Percentiles rank a stretch among this genome's conserved stretches.
Conservation (phyloP, 306 rosid species). For the Hylodesmum podocarpum region DNA sequence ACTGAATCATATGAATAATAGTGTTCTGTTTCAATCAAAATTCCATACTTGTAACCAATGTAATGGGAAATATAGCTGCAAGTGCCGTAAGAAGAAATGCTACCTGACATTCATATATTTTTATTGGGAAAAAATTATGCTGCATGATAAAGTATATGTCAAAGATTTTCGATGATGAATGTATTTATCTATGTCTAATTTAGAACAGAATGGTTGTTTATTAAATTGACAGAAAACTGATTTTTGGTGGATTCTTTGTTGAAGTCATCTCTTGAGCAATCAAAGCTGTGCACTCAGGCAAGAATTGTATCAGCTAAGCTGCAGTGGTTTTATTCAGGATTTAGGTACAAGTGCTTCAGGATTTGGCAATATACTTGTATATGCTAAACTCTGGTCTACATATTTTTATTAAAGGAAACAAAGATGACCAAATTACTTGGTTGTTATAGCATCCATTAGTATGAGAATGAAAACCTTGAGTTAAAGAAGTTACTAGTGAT, state of each 20-base stretch:
- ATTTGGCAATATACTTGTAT: too few species aligned
- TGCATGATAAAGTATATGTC: not conserved
- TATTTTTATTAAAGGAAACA: too few species aligned
- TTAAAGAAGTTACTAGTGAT: too few species aligned
- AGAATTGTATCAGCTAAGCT: not conserved
- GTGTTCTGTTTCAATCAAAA: not conserved
- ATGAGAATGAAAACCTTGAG: too few species aligned
- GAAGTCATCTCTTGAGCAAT: not conserved
- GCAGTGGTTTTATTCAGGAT: not conserved
- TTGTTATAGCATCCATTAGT: too few species aligned
- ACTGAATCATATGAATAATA: not conserved
- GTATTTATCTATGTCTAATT: not conserved
- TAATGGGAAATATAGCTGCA: not conserved
- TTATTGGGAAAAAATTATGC: not conserved
- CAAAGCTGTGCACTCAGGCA: not conserved
- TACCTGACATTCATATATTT: not conserved
- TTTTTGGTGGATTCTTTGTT: not conserved
- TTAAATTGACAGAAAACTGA: not conserved
- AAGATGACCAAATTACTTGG: too few species aligned
- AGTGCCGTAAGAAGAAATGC: conserved; percentile 5
- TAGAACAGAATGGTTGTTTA: not conserved
- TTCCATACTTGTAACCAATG: conserved; percentile 6
- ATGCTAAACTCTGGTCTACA: too few species aligned
- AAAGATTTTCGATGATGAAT: not conserved
- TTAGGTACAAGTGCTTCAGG: too few species aligned